Percentiles rank a stretch among this genome's conserved stretches.
phyloP scores from a whole-genome alignment of 2,329 filamentous ascomycete genomes.

The Calycina marina region DNA sequence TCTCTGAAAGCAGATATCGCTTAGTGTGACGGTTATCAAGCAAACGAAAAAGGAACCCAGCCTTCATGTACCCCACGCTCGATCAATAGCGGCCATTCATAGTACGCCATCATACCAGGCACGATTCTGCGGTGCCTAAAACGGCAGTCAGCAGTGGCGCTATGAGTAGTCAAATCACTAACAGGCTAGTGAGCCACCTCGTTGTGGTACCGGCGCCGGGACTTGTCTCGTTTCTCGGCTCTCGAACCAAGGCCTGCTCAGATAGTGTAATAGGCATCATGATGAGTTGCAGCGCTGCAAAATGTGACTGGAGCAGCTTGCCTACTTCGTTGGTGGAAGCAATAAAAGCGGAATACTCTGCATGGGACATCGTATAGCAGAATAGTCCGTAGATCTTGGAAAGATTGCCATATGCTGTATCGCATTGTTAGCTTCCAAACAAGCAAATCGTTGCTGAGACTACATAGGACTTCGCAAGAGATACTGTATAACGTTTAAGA shows the following conservation, averaged over 20 bases:
- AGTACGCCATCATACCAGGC: slow-evolving; percentile 10
- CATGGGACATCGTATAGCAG: slow-evolving; percentile 9
- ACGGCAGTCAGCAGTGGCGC: neutral
- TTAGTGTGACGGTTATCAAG: too few relatives aligned
- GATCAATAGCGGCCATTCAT: slow-evolving; percentile 16
- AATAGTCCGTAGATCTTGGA: slow-evolving; percentile 13
- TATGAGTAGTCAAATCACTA: neutral
- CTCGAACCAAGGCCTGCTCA: neutral
- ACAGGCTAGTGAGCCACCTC: slow-evolving; percentile 10
- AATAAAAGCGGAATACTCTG: slow-evolving; percentile 12
- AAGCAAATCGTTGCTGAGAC: too few relatives aligned
- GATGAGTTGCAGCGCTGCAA: slow-evolving; percentile 15
- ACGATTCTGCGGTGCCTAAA: slow-evolving; percentile 9
- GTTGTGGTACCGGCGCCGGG: slow-evolving; percentile 1
- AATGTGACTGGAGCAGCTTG: slow-evolving; percentile 15
- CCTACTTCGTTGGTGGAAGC: slow-evolving; percentile 10
- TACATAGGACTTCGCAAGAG: too few relatives aligned
- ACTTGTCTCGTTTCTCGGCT: slow-evolving; percentile 4
- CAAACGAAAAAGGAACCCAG: slow-evolving; percentile 1
- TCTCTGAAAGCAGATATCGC: too few relatives aligned
- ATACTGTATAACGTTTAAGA: neutral
- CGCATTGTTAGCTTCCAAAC: too few relatives aligned
- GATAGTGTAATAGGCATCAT: slow-evolving; percentile 15
- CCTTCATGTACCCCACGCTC: slow-evolving; percentile 7
- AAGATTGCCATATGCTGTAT: slow-evolving; percentile 12